phyloP scores from a whole-genome alignment of 805 yeast genomes.

The Kuraishia borneana region DNA sequence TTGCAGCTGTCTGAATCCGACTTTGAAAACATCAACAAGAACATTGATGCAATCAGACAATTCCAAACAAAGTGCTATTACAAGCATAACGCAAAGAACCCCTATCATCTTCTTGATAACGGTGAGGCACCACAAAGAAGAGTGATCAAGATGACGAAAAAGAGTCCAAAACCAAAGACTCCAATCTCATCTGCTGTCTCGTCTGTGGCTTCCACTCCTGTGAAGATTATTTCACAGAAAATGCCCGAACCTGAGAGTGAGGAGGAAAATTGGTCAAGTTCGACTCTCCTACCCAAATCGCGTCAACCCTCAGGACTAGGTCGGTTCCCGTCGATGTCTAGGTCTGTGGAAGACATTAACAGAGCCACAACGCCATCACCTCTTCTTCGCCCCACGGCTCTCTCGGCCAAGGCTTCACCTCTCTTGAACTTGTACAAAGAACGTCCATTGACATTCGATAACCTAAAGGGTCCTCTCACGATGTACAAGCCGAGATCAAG shows the following conservation, averaged over 20 bases:
- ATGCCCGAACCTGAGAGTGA: background rate
- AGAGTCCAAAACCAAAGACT: background rate
- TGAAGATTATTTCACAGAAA: background rate
- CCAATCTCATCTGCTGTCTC: background rate
- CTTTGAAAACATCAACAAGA: constrained; percentile 21
- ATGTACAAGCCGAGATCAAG: background rate
- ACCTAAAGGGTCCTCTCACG: background rate
- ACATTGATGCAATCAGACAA: constrained; percentile 28
- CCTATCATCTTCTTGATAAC: constrained; percentile 14
- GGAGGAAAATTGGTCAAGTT: background rate
- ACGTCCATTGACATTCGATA: background rate
- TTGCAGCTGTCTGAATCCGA: constrained; percentile 20
- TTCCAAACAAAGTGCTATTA: constrained; percentile 33
- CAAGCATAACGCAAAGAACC: constrained; percentile 15
- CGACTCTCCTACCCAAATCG: background rate
- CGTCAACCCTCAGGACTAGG: background rate
- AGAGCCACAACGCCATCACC: background rate
- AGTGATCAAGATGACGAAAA: constrained; percentile 20
- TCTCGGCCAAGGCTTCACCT: background rate
- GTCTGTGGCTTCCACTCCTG: background rate
- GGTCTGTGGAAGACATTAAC: too few relatives aligned
- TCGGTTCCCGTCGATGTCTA: background rate
- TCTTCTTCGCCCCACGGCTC: background rate
- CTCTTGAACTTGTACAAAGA: background rate
- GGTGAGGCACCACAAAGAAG: constrained; percentile 31